Evolutionary conservation across 2,329 filamentous ascomycete species (phyloP), one percentile per base, ranked within the genome.

Genomic region (Ophiocordyceps camponoti-floridani): DNA sequence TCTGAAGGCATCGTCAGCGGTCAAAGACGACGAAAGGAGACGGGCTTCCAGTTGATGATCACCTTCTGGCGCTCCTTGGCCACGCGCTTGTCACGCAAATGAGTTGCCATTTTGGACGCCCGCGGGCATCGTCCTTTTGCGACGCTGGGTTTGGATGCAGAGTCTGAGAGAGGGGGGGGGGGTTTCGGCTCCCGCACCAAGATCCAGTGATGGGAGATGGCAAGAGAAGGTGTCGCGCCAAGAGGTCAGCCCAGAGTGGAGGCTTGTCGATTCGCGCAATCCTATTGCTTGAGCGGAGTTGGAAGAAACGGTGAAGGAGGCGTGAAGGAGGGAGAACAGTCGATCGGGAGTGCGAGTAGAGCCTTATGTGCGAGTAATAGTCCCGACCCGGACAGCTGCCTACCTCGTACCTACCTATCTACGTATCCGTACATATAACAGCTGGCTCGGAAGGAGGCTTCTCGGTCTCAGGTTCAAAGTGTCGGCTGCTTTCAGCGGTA

Each of bases 1-100:
- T 74, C 74, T 79, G 49, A 47, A 43, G 46, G 42, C 41, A 45
- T 28, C 41, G 14, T 42, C 41, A 42, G 27, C 27, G 4, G 33
- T 11, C 33, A 37, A 43, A 18, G 37, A 16, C 26, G 42, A 14
- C 18, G 26, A 16, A 9, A 19, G 16, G 23, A 5, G 23, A 23
- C 23, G 23, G 23, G 23, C 23, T 23, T 16, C n/a, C 7, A 18
- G n/a, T 2, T 11, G 4, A 18, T 16, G 13, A 8, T 14, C 47
- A 54, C 55, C 53, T 57, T 57, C 45, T 56, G 53, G 12, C 53
- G 54, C 46, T 57, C 55, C 49, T 57, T 57, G 46, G 53, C 50
- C 28, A 57, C 53, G 40, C 55, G 47, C 46, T 53, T 56, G 31
- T 52, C 49, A 42, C 54, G 52, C 49, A 57, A 47, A 30, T 48